Conservation (phyloP, 1,139 yeast species). For the Lodderomyces metapsilosis region DNA sequence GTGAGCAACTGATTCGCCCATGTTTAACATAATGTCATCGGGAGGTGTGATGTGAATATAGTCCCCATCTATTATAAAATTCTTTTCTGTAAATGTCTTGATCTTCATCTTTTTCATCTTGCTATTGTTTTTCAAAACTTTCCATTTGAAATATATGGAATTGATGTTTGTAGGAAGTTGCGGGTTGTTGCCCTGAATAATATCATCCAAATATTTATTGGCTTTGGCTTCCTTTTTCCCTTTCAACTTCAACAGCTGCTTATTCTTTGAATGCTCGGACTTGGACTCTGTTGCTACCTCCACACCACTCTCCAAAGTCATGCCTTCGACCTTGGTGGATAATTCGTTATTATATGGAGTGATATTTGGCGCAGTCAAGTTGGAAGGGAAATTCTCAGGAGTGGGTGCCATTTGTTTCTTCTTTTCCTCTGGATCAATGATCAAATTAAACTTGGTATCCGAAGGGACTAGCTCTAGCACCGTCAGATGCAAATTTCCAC, state of each 20-base stretch:
- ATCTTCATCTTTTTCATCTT: conserved; percentile 70
- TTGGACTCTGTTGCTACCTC: not conserved
- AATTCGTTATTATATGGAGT: conserved; percentile 27
- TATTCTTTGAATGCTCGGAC: conserved; percentile 3
- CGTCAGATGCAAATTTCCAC: conserved; percentile 21
- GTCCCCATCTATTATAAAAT: conserved; percentile 89
- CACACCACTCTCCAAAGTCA: conserved; percentile 7
- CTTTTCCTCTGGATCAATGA: conserved; percentile 6
- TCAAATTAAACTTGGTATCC: conserved; percentile 11
- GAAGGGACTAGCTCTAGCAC: conserved; percentile 24
- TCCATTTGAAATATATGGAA: conserved; percentile 54
- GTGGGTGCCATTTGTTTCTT: conserved; percentile 9
- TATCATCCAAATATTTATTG: conserved; percentile 35
- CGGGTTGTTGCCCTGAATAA: conserved; percentile 32
- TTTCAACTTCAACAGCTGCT: conserved; percentile 7
- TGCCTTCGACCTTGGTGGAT: conserved; percentile 20
- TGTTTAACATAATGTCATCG: conserved; percentile 47
- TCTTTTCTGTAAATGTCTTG: conserved; percentile 64
- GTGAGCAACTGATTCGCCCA: conserved; percentile 27
- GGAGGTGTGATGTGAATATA: conserved; percentile 88
- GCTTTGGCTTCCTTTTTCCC: conserved; percentile 14
- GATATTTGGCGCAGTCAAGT: conserved; percentile 23
- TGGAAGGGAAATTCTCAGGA: conserved; percentile 29
- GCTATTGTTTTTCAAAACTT: conserved; percentile 86
- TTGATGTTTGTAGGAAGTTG: conserved; percentile 38